phyloP scores from a whole-genome alignment of 331 rosid species.

The Arachis monticola region DNA sequence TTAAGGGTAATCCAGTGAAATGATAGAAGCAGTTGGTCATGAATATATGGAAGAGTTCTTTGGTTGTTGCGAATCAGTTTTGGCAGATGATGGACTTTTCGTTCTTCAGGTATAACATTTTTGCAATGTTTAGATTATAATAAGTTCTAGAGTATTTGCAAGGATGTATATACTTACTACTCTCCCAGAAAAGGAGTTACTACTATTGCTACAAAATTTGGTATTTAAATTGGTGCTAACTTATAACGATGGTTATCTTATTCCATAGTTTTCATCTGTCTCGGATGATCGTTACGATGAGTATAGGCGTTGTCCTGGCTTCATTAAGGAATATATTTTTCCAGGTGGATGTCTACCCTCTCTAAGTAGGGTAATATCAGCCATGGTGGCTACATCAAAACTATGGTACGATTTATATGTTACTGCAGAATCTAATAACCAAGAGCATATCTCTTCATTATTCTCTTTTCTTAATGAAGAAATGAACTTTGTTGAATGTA shows the following conservation, averaged over 20 bases:
- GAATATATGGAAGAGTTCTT: slow-evolving; percentile 88
- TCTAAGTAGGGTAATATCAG: slow-evolving; percentile 76
- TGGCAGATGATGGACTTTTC: slow-evolving; percentile 79
- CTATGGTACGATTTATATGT: slow-evolving; percentile 55
- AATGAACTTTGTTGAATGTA: slow-evolving; percentile 22
- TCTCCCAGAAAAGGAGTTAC: no score
- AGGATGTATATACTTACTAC: background rate
- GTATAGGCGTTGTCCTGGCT: slow-evolving; percentile 84
- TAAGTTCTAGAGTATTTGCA: background rate
- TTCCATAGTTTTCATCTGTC: slow-evolving; percentile 77
- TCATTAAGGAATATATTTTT: slow-evolving; percentile 88
- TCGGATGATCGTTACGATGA: slow-evolving; percentile 85
- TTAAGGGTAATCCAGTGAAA: slow-evolving; percentile 65
- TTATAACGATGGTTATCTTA: slow-evolving; percentile 19
- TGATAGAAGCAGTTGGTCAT: slow-evolving; percentile 90
- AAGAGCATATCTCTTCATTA: slow-evolving; percentile 5
- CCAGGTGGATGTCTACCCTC: slow-evolving; percentile 96
- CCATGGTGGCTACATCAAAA: slow-evolving; percentile 73
- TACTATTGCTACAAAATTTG: background rate
- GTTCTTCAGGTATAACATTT: slow-evolving; percentile 72
- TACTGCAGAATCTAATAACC: background rate
- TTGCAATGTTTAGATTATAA: background rate
- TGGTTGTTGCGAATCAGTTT: slow-evolving; percentile 71
- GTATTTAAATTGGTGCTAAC: slow-evolving; percentile 31
- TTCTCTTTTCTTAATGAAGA: slow-evolving; percentile 5